Evolutionary conservation across 2,329 filamentous ascomycete genomes (phyloP).

Genomic region (Xylariales sp.): DNA sequence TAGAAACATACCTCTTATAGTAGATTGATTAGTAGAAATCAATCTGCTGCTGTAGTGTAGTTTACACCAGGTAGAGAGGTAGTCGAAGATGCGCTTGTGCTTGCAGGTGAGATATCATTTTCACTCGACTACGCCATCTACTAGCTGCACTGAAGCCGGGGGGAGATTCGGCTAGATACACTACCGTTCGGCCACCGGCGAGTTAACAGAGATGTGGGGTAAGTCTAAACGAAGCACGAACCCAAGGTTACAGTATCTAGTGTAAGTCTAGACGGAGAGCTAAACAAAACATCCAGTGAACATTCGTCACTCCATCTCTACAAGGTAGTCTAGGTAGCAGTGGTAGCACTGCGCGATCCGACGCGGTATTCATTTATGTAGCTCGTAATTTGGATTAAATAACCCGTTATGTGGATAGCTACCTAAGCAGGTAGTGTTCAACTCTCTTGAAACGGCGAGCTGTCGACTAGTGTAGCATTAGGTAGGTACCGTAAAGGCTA

Average conservation of each 20-base stretch:
- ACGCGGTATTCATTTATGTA: not conserved
- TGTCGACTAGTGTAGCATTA: not conserved
- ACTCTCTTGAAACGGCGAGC: slow-evolving; percentile 9
- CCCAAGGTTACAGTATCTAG: too few relatives aligned
- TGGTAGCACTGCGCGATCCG: not conserved
- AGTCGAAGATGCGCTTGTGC: too few relatives aligned
- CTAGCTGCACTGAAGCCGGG: slow-evolving; percentile 5
- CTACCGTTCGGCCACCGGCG: not conserved
- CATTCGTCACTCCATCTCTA: slow-evolving; percentile 7
- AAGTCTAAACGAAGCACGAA: too few relatives aligned
- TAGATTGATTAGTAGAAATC: too few relatives aligned
- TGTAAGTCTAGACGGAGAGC: not conserved
- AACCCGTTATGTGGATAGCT: not conserved
- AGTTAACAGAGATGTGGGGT: not conserved
- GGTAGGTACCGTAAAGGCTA: not conserved
- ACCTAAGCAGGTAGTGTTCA: not conserved
- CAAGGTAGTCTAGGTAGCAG: too few relatives aligned
- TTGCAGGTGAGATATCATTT: too few relatives aligned
- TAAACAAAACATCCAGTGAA: not conserved
- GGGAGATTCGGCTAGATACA: too few relatives aligned
- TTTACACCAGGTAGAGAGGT: too few relatives aligned
- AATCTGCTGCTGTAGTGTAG: too few relatives aligned
- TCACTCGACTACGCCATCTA: not conserved
- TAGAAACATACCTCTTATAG: too few relatives aligned
- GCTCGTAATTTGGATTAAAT: slow-evolving; percentile 13